These are phyloP conservation scores for Cryoendolithus antarcticus DNA, from an alignment of 2,329 filamentous ascomycete species.

Conservation along the genomic window DNA sequence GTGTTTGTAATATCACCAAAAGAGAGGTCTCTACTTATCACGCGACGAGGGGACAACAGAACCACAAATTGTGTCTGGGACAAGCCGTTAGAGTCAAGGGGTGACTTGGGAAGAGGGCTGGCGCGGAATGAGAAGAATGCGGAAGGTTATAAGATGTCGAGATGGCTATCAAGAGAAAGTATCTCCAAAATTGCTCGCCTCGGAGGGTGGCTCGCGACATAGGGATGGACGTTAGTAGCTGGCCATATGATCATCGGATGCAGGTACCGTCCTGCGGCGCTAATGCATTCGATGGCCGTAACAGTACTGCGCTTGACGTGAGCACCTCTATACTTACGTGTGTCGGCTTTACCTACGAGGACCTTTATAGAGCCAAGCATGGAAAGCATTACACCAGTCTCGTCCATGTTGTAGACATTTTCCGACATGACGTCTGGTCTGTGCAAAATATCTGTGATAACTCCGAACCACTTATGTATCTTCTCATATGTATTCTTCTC, in stretches of 20 bases:
- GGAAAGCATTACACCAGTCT: too few species aligned
- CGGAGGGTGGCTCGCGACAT: too few species aligned
- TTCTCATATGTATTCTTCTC: slow-evolving; percentile 20
- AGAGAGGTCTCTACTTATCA: too few species aligned
- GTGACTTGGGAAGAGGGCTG: too few species aligned
- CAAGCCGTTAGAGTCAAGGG: too few species aligned
- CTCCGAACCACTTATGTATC: slow-evolving; percentile 19
- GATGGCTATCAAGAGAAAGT: too few species aligned
- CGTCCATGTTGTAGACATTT: slow-evolving; percentile 26
- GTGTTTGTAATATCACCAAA: too few species aligned
- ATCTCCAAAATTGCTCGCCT: too few species aligned
- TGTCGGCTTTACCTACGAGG: slow-evolving; percentile 18
- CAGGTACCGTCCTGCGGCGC: slow-evolving; percentile 16
- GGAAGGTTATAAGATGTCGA: too few species aligned
- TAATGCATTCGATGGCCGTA: slow-evolving; percentile 17
- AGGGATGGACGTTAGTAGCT: slow-evolving; percentile 4
- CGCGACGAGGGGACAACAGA: too few species aligned
- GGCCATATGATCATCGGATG: slow-evolving; percentile 18
- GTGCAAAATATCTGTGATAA: slow-evolving; percentile 18
- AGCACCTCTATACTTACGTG: slow-evolving; percentile 14
- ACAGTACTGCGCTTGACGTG: slow-evolving; percentile 16
- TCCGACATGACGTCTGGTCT: slow-evolving; percentile 14
- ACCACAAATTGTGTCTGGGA: too few species aligned
- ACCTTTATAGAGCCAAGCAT: slow-evolving; percentile 20
- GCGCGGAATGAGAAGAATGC: too few species aligned